A percentile compares a stretch with the other conserved stretches of the same genome.
Conservation (phyloP, 1,284 basidiomycete genomes). For the Boletus sp. region DNA sequence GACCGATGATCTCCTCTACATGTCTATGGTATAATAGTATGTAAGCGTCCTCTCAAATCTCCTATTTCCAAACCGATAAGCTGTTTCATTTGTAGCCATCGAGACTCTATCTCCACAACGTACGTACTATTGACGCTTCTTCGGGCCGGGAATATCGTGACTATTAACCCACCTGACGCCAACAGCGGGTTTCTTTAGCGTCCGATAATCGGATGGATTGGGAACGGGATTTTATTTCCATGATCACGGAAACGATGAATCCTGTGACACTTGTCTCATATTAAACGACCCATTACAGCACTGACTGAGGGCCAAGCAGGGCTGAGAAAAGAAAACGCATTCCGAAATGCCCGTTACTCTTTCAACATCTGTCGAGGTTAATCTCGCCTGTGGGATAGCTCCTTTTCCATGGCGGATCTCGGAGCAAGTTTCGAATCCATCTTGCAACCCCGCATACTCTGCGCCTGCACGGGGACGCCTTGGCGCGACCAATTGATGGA, state of each 20-base stretch:
- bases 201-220: conserved; percentile 23
- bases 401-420: conserved; percentile 19
- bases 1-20: conserved; percentile 18
- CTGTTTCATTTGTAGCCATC: conserved; percentile 9
- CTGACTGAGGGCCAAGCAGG: conserved; percentile 5
- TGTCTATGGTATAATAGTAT: conserved; percentile 10
- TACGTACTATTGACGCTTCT: conserved; percentile 20
- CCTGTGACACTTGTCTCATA: conserved; percentile 20
- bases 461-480: not conserved
- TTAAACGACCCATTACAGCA: conserved; percentile 25
- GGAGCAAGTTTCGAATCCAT: not conserved
- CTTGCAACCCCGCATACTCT: not conserved
- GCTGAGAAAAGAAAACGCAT: conserved; percentile 3
- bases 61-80: conserved; percentile 1
- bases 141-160: conserved; percentile 10
- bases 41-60: conserved; percentile 10
- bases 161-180: conserved; percentile 12
- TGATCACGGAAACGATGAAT: conserved; percentile 11
- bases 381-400: conserved; percentile 18
- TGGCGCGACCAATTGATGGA: not conserved
- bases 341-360: conserved; percentile 15
- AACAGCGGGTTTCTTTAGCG: conserved; percentile 15
- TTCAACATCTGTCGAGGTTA: conserved; percentile 24
- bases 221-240: conserved; percentile 16
- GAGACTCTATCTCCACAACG: conserved; percentile 17